These are phyloP conservation scores for Penicillium sp. DNA, from an alignment of 2,329 filamentous ascomycete species.

Conservation along the genomic window DNA sequence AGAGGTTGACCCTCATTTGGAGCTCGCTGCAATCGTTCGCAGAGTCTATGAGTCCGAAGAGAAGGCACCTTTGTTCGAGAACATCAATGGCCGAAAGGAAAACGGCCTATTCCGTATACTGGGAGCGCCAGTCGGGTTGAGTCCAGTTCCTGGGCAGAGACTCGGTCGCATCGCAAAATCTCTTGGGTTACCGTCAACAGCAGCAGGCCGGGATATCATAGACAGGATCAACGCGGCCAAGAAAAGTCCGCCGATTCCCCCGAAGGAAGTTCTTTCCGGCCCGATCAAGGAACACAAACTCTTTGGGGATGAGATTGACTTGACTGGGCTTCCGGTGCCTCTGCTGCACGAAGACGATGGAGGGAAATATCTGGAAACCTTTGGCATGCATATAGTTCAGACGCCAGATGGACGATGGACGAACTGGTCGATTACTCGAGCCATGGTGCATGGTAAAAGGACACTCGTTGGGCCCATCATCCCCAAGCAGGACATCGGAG, in stretches of 20 bases:
- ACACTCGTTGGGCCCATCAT: slow-evolving; percentile 18
- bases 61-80: slow-evolving; percentile 10
- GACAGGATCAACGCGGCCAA: slow-evolving; percentile 13
- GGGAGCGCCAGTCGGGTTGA: slow-evolving; percentile 12
- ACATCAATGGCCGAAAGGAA: slow-evolving; percentile 6
- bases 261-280: slow-evolving; percentile 9
- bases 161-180: slow-evolving; percentile 17
- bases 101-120: slow-evolving; percentile 12
- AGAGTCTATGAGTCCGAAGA: slow-evolving; percentile 14
- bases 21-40: slow-evolving; percentile 20
- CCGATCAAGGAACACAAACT: slow-evolving; percentile 20
- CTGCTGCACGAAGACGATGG: slow-evolving; percentile 18
- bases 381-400: slow-evolving; percentile 22
- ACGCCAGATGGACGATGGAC: slow-evolving; percentile 19
- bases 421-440: slow-evolving; percentile 23
- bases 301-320: slow-evolving; percentile 23
- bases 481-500: slow-evolving; percentile 20
- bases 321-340: slow-evolving; percentile 19
- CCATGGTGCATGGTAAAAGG: slow-evolving; percentile 16
- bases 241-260: slow-evolving; percentile 8
- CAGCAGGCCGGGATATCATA: slow-evolving; percentile 16
- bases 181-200: slow-evolving; percentile 12
- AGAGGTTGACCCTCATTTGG: slow-evolving; percentile 18
- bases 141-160: slow-evolving; percentile 9
- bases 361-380: slow-evolving; percentile 18